Base-by-base conservation (phyloP, 2,329 filamentous ascomycete genomes). In the Microdochium paspali region DNA sequence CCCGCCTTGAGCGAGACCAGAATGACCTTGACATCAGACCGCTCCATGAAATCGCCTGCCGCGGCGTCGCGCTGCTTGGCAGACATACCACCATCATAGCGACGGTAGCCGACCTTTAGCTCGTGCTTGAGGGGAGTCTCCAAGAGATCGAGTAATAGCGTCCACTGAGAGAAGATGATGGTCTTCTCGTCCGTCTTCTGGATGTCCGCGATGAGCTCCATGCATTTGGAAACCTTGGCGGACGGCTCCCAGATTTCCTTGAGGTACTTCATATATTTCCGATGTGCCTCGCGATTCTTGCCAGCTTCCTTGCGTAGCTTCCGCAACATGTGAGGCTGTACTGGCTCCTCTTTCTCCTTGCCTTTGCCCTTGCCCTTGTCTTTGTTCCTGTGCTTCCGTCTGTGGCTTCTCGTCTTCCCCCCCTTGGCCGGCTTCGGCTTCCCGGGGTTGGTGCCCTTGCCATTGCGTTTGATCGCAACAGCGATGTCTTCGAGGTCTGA, bases 111-210 rank as follows among this genome's bases (percentile, higher is more conserved):
- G 59, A 79, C 74, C 18, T 71, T 54, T 44, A 71, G 66, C 9
- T 64, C 71, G 45, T 75, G 68, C 47, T 71, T 67, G 51, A 91
- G 77, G 0, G 85, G 83, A 4, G 90, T 75, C 63, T 91, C 85
- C 15, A 91, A 69, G 4, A 91, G 72, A 62, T 91, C 87, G 2
- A 93, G 77, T 18, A 91, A 71, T 0, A 85, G 82, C 0, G 87
- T 90, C 68, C 87, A 93, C 56, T 90, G 86, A 48, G 82, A 87
- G 67, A 93, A 93, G 52, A 93, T 77, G 47, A 93, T 84, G 0
- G 84, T 87, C 64, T 91, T 91, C 61, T 89, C 84, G 1, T 74
- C 75, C 2, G 76, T 66, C 10, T 61, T 54, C 48, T 68, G 63
- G 28, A 72, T 65, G 13, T 67, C 61, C 10, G 68, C 60, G 12